phyloP scores from a whole-genome alignment of 768 basidiomycete genomes.

The Lactarius deliciosus region DNA sequence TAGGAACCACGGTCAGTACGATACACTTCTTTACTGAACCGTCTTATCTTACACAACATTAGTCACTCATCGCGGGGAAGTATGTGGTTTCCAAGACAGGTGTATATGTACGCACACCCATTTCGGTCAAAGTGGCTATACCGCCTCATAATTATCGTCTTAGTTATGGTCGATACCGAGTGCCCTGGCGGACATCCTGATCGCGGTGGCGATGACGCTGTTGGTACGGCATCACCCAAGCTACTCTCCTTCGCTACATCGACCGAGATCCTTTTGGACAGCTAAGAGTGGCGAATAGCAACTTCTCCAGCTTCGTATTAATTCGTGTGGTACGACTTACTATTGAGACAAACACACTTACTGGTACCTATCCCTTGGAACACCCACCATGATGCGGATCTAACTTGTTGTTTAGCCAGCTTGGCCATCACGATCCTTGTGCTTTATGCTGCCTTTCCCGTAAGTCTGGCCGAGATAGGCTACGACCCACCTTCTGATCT shows the following conservation, averaged over 20 bases:
- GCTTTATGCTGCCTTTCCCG: neutral
- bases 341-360: neutral
- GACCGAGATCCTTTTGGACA: neutral
- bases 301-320: neutral
- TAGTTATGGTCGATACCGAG: neutral
- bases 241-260: neutral
- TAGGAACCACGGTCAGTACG: neutral
- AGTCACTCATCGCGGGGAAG: neutral
- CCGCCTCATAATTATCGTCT: neutral
- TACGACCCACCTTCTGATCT: neutral
- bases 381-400: neutral
- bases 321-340: neutral
- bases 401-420: neutral
- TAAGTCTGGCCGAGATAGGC: neutral
- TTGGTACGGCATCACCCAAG: neutral
- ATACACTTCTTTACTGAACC: neutral
- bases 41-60: neutral
- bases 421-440: neutral
- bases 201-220: neutral
- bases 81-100: neutral
- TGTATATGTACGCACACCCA: neutral
- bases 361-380: neutral
- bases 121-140: neutral
- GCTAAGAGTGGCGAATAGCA: neutral
- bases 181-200: neutral